phyloP scores from a whole-genome alignment of 352 stramenopile genomes.

The Phytopythium chamaehyphon region DNA sequence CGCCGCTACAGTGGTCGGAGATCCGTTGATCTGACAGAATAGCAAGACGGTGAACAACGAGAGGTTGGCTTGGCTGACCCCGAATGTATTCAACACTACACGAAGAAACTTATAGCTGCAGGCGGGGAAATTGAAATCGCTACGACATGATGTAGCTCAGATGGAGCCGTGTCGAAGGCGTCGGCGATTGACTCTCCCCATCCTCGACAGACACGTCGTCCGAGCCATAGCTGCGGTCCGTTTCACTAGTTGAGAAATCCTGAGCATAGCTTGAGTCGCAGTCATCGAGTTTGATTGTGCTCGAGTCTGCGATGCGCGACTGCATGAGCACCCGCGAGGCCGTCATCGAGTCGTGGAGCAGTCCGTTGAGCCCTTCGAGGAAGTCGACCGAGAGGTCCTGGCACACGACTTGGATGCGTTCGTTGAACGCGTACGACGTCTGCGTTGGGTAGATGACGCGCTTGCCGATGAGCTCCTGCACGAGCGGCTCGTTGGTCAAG shows the following conservation, averaged over 20 bases:
- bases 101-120: too few species aligned
- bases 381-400: constrained; percentile 61
- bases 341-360: constrained; percentile 21
- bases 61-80: too few species aligned
- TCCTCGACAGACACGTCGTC: not conserved
- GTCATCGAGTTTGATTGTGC: not conserved
- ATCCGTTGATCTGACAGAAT: too few species aligned
- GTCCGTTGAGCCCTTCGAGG: constrained; percentile 31
- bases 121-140: not conserved
- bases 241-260: not conserved
- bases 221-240: not conserved
- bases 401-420: constrained; percentile 38
- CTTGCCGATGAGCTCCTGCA: constrained; percentile 48
- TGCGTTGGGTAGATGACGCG: constrained; percentile 50
- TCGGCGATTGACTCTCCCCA: not conserved
- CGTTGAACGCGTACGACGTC: constrained; percentile 56
- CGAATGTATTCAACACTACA: too few species aligned
- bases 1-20: too few species aligned
- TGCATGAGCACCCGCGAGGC: constrained; percentile 29
- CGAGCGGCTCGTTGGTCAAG: constrained; percentile 43
- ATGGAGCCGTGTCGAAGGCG: not conserved
- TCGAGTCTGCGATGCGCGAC: constrained; percentile 32
- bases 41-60: too few species aligned
- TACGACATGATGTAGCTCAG: constrained; percentile 17
- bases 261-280: too few species aligned